Conservation (phyloP, 129 eudicot genomes). For the Pittosporum tobira region DNA sequence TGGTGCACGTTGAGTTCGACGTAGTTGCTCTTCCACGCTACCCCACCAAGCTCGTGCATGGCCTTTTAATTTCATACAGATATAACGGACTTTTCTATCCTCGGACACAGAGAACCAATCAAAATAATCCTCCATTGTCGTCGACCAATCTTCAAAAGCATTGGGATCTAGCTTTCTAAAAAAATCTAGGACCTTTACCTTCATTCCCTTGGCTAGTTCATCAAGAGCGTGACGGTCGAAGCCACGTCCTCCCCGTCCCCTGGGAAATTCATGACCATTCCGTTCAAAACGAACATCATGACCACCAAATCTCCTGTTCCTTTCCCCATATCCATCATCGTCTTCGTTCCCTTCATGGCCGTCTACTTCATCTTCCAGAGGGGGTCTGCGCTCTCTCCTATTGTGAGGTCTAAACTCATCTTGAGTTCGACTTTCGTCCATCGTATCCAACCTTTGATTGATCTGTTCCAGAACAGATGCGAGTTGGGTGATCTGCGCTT, state of each 20-base stretch:
- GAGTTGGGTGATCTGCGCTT: not conserved
- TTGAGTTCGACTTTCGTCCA: not conserved
- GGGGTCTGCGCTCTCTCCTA: not conserved
- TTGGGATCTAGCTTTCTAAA: not conserved
- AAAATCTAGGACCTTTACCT: not conserved
- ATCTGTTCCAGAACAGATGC: not conserved
- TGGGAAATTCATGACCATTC: not conserved
- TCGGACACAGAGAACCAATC: not conserved
- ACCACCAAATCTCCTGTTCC: not conserved
- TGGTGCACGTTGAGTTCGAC: too few relatives aligned
- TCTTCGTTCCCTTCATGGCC: not conserved
- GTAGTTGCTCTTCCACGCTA: too few relatives aligned
- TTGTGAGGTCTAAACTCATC: not conserved
- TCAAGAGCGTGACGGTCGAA: not conserved
- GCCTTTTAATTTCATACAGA: not conserved
- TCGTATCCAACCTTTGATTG: not conserved
- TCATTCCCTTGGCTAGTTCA: not conserved
- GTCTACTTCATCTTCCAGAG: not conserved
- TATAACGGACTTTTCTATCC: not conserved
- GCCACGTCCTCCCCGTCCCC: not conserved
- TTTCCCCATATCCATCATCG: too few relatives aligned
- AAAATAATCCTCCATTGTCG: constrained; percentile 2
- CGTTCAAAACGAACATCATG: not conserved
- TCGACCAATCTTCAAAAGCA: not conserved
- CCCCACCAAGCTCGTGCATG: too few relatives aligned